These are phyloP conservation scores for Aspergillus amoenus DNA, from an alignment of 2,329 filamentous ascomycete genomes.

Conservation along the genomic window DNA sequence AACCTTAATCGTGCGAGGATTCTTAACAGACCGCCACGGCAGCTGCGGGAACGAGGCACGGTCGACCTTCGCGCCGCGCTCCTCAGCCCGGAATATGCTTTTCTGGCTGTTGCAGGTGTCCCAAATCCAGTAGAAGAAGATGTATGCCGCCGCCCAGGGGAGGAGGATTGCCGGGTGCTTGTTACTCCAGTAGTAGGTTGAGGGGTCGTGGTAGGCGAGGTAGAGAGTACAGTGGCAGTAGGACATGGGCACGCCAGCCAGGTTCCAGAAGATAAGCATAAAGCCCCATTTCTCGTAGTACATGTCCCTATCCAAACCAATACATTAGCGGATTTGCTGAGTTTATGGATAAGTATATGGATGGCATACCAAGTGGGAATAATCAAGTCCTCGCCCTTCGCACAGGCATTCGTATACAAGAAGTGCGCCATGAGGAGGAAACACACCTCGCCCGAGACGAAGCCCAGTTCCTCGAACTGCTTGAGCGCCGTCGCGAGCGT, in stretches of 20 bases:
- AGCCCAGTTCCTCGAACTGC: conserved; percentile 80
- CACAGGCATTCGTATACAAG: conserved; percentile 85
- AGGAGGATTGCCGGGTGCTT: conserved; percentile 58
- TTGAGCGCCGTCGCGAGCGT: conserved; percentile 71
- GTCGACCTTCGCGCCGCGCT: conserved; percentile 65
- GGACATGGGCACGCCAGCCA: conserved; percentile 83
- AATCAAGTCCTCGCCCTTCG: conserved; percentile 88
- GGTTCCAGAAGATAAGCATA: conserved; percentile 97
- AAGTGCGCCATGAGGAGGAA: conserved; percentile 88
- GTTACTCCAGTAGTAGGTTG: conserved; percentile 67
- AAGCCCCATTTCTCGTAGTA: conserved; percentile 96
- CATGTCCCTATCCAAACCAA: conserved; percentile 62
- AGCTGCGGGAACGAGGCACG: conserved; percentile 83
- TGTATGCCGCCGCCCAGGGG: conserved; percentile 65
- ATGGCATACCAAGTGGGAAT: conserved; percentile 77
- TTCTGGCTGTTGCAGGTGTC: conserved; percentile 90
- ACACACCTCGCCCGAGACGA: conserved; percentile 74
- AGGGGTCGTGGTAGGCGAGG: conserved; percentile 76
- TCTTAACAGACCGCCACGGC: conserved; percentile 77
- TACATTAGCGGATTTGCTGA: too few relatives aligned
- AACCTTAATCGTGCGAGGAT: conserved; percentile 70
- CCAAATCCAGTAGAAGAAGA: conserved; percentile 87
- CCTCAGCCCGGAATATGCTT: conserved; percentile 80
- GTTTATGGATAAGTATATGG: too few relatives aligned
- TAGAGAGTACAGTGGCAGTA: conserved; percentile 94